phyloP scores from a whole-genome alignment of 2,329 filamentous ascomycete genomes.

The Botryotinia convoluta region DNA sequence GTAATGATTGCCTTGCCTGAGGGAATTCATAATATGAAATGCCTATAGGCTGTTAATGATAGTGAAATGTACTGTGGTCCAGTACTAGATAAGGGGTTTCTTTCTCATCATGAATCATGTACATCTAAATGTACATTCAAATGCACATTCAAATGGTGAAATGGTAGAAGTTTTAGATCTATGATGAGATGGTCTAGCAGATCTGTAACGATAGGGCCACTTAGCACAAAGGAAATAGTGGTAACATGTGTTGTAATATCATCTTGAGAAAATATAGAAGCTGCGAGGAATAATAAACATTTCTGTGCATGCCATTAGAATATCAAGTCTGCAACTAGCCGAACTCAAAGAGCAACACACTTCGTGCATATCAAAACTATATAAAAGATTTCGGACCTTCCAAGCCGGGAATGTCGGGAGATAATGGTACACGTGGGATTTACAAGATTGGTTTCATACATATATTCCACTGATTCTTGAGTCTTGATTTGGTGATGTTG shows the following conservation, averaged over 20 bases:
- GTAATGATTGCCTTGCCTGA: background rate
- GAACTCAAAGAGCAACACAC: background rate
- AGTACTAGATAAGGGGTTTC: background rate
- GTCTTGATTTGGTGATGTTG: background rate
- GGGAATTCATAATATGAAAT: background rate
- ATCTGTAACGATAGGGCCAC: background rate
- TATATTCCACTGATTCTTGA: background rate
- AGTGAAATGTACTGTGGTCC: background rate
- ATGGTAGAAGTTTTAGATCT: background rate
- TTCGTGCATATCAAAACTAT: background rate
- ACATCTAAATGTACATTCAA: background rate
- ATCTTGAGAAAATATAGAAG: background rate
- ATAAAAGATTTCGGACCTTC: background rate
- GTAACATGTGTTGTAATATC: background rate
- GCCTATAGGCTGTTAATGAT: background rate
- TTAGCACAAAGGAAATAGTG: background rate
- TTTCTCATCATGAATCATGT: background rate
- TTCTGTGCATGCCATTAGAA: background rate
- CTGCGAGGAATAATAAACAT: background rate
- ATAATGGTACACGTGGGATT: background rate
- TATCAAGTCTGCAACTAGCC: background rate
- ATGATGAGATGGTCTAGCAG: background rate
- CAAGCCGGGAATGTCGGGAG: background rate
- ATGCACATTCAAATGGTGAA: background rate
- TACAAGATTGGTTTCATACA: background rate